Evolutionary conservation across 805 yeast species (phyloP).

Genomic region (Saccharomycopsis sp.): DNA sequence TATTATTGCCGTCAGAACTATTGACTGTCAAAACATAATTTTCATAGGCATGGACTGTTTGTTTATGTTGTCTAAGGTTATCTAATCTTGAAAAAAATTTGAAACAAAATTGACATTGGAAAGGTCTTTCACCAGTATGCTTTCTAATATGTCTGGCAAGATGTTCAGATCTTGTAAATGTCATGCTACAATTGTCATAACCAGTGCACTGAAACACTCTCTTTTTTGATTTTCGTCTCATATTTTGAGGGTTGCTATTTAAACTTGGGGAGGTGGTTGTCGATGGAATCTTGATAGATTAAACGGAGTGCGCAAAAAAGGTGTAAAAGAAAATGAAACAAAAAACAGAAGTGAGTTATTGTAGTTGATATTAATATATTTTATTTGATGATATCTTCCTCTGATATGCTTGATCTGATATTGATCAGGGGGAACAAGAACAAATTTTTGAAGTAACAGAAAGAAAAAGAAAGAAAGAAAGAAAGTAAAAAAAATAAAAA

Average conservation of each 20-base stretch:
- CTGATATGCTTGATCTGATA: too few relatives aligned
- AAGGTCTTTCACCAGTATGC: slow-evolving; percentile 93
- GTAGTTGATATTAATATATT: too few relatives aligned
- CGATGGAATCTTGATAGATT: neutral
- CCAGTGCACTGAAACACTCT: slow-evolving; percentile 80
- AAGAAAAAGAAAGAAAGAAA: neutral
- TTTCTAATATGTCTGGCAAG: slow-evolving; percentile 86
- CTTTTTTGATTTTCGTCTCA: slow-evolving; percentile 43
- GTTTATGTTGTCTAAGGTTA: slow-evolving; percentile 85
- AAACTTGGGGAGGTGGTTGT: neutral
- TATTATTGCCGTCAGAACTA: neutral
- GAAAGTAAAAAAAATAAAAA: too few relatives aligned
- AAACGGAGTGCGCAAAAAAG: neutral
- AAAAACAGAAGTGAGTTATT: neutral
- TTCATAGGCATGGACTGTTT: slow-evolving; percentile 59
- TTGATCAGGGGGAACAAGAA: neutral
- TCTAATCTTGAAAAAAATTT: slow-evolving; percentile 79
- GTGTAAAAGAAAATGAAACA: neutral
- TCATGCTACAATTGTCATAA: slow-evolving; percentile 79
- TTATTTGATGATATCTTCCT: too few relatives aligned
- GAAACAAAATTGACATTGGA: slow-evolving; percentile 75
- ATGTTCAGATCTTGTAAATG: slow-evolving; percentile 87
- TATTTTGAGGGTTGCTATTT: neutral
- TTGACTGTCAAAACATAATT: slow-evolving; percentile 7
- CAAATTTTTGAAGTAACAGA: neutral